Evolutionary conservation across 2,329 filamentous ascomycete species (phyloP).

Genomic region (Epichloe coenophiala): DNA sequence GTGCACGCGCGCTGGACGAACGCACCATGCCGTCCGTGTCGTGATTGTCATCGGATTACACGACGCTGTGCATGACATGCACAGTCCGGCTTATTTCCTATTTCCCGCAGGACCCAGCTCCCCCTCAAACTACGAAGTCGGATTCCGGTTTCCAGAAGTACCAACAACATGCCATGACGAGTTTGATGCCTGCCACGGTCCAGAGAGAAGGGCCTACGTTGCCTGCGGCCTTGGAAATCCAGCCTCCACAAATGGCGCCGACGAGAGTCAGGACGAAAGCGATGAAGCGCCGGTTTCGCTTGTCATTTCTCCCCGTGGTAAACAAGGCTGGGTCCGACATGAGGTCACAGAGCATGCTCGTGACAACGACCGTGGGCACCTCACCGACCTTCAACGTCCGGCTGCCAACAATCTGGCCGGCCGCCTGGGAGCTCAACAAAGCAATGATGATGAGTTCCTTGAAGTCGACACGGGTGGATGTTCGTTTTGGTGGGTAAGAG

Average conservation of each 20-base stretch:
- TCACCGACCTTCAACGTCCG: constrained; percentile 37
- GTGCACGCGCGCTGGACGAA: too few relatives aligned
- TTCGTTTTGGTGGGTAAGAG: constrained; percentile 7
- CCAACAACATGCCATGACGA: constrained; percentile 24
- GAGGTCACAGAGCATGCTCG: constrained; percentile 40
- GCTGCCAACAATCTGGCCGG: constrained; percentile 37
- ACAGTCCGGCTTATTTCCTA: too few relatives aligned
- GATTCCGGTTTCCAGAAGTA: constrained; percentile 15
- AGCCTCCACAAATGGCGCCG: constrained; percentile 34
- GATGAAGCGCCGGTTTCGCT: constrained; percentile 33
- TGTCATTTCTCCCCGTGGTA: constrained; percentile 28
- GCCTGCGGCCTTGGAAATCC: constrained; percentile 29
- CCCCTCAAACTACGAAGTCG: constrained; percentile 1
- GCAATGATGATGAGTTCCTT: constrained; percentile 27
- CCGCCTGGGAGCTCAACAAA: constrained; percentile 39
- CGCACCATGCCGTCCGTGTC: too few relatives aligned
- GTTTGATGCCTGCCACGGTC: constrained; percentile 31
- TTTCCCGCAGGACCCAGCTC: too few relatives aligned
- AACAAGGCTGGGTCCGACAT: constrained; percentile 36
- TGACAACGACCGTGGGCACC: constrained; percentile 40
- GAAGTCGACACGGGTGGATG: constrained; percentile 9
- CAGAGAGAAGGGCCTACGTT: constrained; percentile 30
- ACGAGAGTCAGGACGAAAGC: constrained; percentile 31
- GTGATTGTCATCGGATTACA: too few relatives aligned
- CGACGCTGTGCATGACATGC: too few relatives aligned